Evolutionary conservation across 768 basidiomycete genomes (phyloP), one percentile per base, ranked within the genome.

Genomic region (Lentinula edodes): DNA sequence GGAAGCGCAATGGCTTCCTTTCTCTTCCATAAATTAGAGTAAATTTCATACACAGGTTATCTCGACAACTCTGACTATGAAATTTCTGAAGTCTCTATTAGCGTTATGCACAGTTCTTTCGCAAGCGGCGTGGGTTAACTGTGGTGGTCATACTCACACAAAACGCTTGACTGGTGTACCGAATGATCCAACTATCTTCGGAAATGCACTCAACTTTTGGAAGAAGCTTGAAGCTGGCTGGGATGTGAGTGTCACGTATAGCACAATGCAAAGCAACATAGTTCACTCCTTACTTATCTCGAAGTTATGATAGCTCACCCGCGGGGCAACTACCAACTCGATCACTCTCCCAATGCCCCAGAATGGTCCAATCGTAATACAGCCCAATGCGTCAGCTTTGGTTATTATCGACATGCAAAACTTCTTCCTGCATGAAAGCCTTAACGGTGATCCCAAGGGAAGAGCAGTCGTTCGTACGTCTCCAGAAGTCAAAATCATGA

Each of bases 361-460:
- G 6, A 63, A 65, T 53, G 68, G 73, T 16, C 67, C 69, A 2
- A 70, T 74, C 10, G 62, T 61, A 2, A 67, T 74, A 36, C 70
- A 72, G 36, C 71, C 73, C 0, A 70, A 70, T 56, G 65, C 66
- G n/a, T 65, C 68, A n/a, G 73, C 73, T 3, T 63, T 74, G 15
- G 72, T 74, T 10, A 74, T 74, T 34, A 74, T 74, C 28, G 73
- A 74, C 58, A 74, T 74, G 73, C 73, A 74, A 36, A 74, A 72
- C 58, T 71, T 70, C 58, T 74, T 71, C 61, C 60, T 73, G 43
- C 72, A 74, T 62, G 69, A 69, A 52, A 70, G 69, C 53, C 61
- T 73, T 6, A 62, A 66, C 10, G 72, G 71, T 9, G 72, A 73
- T 55, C 72, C 72, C 23, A 65, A 67, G 6, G 72, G 72, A 34